Evolutionary conservation across 2,329 filamentous ascomycete species (phyloP).

Genomic region (Hypoxylon sp.): DNA sequence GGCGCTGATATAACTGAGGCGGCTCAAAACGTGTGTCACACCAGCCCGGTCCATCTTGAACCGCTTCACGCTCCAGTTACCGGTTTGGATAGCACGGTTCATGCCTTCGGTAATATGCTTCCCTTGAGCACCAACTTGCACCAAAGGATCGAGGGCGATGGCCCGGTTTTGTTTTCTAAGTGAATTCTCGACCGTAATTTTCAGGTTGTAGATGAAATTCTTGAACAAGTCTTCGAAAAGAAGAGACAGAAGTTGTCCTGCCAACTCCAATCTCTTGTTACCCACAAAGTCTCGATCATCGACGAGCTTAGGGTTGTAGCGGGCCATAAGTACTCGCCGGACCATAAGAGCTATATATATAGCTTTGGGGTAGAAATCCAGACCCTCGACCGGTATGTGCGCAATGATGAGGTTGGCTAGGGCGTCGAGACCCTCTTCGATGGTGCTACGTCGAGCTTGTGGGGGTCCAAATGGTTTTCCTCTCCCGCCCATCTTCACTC

Average conservation of each 20-base stretch:
- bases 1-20: conserved; percentile 95
- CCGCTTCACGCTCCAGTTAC: conserved; percentile 97
- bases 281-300: conserved; percentile 98
- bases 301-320: conserved; percentile 88
- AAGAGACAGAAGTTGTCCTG: conserved; percentile 92
- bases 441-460: conserved; percentile 79
- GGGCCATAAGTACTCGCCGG: conserved; percentile 93
- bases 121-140: conserved; percentile 86
- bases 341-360: conserved; percentile 98
- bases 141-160: conserved; percentile 87
- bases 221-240: conserved; percentile 99
- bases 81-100: conserved; percentile 95
- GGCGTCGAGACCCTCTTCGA: conserved; percentile 93
- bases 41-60: conserved; percentile 99
- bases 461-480: conserved; percentile 66
- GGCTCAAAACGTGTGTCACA: conserved; percentile 95
- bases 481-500: conserved; percentile 88
- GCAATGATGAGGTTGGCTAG: conserved; percentile 94
- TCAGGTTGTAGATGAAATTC: conserved; percentile 89
- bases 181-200: conserved; percentile 94
- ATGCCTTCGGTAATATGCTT: conserved; percentile 92
- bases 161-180: conserved; percentile 94
- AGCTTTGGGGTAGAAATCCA: conserved; percentile 97
- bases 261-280: conserved; percentile 95
- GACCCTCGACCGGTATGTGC: conserved; percentile 89